Percentiles rank a stretch among this genome's conserved stretches.
phyloP scores from a whole-genome alignment of 139 green algal species.

The Zygnema cylindricum region DNA sequence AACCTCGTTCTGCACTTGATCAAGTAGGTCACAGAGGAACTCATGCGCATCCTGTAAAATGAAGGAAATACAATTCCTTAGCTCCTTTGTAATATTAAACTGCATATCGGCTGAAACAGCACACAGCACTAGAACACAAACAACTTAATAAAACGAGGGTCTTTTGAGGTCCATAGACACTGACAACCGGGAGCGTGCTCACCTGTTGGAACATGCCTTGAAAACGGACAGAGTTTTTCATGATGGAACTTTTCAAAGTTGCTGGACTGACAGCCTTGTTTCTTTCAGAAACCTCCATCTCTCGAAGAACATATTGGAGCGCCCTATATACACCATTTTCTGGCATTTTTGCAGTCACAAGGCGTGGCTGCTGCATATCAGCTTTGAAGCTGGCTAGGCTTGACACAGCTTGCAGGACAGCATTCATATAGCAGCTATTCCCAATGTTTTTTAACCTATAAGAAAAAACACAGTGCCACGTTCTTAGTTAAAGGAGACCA shows the following conservation, averaged over 20 bases:
- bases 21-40: constrained; percentile 71
- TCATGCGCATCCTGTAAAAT: constrained; percentile 75
- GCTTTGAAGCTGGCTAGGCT: constrained; percentile 64
- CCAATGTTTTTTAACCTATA: constrained; percentile 68
- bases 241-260: neutral
- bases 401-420: constrained; percentile 69
- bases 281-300: neutral
- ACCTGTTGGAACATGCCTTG: constrained; percentile 67
- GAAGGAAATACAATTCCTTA: constrained; percentile 25
- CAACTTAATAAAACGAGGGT: no score
- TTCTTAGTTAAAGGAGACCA: no score
- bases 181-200: no score
- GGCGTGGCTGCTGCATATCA: constrained; percentile 54
- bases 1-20: constrained; percentile 72
- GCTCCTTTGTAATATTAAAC: neutral
- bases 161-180: no score
- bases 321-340: constrained; percentile 27
- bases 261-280: constrained; percentile 19
- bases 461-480: no score
- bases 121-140: neutral
- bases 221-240: constrained; percentile 3
- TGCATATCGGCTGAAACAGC: neutral
- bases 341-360: constrained; percentile 27
- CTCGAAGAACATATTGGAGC: neutral
- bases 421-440: constrained; percentile 76